These are phyloP conservation scores for Teunomyces funiuensis DNA, from an alignment of 805 yeast species.

Conservation along the genomic window DNA sequence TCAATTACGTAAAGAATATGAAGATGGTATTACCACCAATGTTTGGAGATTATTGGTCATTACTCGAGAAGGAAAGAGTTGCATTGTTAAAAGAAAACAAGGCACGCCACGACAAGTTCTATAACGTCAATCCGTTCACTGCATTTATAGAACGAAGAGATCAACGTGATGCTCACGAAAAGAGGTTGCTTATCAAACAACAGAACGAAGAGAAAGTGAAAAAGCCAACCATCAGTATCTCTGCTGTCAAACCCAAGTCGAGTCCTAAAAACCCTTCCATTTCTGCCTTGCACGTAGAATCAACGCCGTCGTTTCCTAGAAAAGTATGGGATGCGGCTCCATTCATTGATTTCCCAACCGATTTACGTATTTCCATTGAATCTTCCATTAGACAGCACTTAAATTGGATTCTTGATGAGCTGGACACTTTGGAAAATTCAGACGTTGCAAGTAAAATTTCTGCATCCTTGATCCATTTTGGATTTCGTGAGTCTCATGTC, in stretches of 20 bases:
- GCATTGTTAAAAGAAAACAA: slow-evolving; percentile 46
- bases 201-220: slow-evolving; percentile 53
- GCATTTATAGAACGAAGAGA: slow-evolving; percentile 61
- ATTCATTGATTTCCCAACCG: slow-evolving; percentile 64
- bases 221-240: slow-evolving; percentile 43
- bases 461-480: slow-evolving; percentile 36
- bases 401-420: slow-evolving; percentile 46
- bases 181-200: slow-evolving; percentile 45
- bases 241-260: slow-evolving; percentile 15
- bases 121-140: slow-evolving; percentile 75
- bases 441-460: slow-evolving; percentile 9
- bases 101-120: slow-evolving; percentile 49
- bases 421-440: slow-evolving; percentile 8
- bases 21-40: slow-evolving; percentile 85
- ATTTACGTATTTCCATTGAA: slow-evolving; percentile 64
- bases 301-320: slow-evolving; percentile 34
- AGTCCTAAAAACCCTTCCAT: slow-evolving; percentile 3
- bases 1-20: slow-evolving; percentile 77
- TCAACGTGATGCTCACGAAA: slow-evolving; percentile 38
- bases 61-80: slow-evolving; percentile 62
- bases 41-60: slow-evolving; percentile 77
- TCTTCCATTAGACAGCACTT: slow-evolving; percentile 55
- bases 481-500: slow-evolving; percentile 70
- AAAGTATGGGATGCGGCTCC: slow-evolving; percentile 74
- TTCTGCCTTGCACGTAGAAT: slow-evolving; percentile 3